Evolutionary conservation across 2,329 filamentous ascomycete species (phyloP), one percentile per base, ranked within the genome.

Genomic region (Grosmannia penicillata): DNA sequence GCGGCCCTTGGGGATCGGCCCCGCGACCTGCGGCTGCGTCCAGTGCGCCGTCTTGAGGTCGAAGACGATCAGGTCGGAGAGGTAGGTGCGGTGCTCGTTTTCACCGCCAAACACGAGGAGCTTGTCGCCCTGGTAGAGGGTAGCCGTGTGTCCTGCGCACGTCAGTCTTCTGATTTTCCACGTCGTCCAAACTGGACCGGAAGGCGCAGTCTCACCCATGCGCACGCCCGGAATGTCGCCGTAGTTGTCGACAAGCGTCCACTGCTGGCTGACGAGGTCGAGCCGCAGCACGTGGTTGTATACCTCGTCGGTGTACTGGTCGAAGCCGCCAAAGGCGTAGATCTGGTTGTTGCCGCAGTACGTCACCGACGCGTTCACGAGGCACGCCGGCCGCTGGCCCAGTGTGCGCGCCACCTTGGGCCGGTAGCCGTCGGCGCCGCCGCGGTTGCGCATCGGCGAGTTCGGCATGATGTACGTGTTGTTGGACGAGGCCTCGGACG

Each of bases 301-400:
- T 15, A 98, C 83, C 64, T 98, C 91, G 56, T 98, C 91, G 1
- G 91, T 98, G 55, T 94, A 96, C 59, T 96, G 89, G 55, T 98
- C 91, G 53, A 98, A 98, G 15, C 91, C 91, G 31, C 91, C 91
- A 65, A 98, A 98, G 10, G 89, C 91, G 59, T 93, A 96, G 50
- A 98, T 96, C 58, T 91, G 78, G 56, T 96, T 91, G 61, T 94
- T 91, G 43, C 87, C 87, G 53, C 91, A 94, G 57, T 94, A 95
- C n/a, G 91, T 98, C 43, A 96, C 89, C 1, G 91, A 96, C 37
- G 91, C 91, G 65, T 98, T 98, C 48, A 98, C 89, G 36, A 98
- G 70, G 54, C 89, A 96, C 26, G 91, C 87, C 27, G 91, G 91
- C 48, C 87, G 75, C 59, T 84, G 78, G 33, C 82, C 82, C 35